Conservation (phyloP, 768 basidiomycete species). For the Leccinum ochraceum region DNA sequence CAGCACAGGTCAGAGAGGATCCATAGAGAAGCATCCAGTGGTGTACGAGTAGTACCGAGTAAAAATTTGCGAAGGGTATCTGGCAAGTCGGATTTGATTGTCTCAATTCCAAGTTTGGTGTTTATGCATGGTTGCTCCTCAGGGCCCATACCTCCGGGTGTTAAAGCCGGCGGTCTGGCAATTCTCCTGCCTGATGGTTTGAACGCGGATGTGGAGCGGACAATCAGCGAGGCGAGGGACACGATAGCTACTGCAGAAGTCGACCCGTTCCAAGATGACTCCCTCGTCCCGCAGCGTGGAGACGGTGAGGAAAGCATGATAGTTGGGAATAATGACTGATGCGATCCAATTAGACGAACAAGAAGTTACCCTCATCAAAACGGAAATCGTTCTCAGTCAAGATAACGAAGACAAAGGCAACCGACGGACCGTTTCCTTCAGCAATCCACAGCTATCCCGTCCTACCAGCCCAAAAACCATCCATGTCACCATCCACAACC, state of each 20-base stretch:
- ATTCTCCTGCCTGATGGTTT: constrained; percentile 1
- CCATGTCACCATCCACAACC: too few relatives aligned
- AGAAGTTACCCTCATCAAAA: not conserved
- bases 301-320: constrained; percentile 3
- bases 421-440: not conserved
- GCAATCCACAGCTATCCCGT: not conserved
- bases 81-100: not conserved
- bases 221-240: not conserved
- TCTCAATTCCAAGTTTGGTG: not conserved
- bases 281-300: not conserved
- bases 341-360: not conserved
- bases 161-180: not conserved
- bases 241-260: not conserved
- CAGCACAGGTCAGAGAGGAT: constrained; percentile 12
- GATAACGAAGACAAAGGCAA: not conserved
- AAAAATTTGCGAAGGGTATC: not conserved
- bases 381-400: not conserved
- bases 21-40: not conserved
- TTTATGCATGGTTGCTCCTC: constrained; percentile 1
- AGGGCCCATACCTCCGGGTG: not conserved
- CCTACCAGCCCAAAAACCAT: too few relatives aligned
- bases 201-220: not conserved
- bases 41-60: constrained; percentile 5
- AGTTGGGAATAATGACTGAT: not conserved
- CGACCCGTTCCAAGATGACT: constrained; percentile 8